Conservation (phyloP, 495 filamentous ascomycete genomes). For the Podospora didyma region DNA sequence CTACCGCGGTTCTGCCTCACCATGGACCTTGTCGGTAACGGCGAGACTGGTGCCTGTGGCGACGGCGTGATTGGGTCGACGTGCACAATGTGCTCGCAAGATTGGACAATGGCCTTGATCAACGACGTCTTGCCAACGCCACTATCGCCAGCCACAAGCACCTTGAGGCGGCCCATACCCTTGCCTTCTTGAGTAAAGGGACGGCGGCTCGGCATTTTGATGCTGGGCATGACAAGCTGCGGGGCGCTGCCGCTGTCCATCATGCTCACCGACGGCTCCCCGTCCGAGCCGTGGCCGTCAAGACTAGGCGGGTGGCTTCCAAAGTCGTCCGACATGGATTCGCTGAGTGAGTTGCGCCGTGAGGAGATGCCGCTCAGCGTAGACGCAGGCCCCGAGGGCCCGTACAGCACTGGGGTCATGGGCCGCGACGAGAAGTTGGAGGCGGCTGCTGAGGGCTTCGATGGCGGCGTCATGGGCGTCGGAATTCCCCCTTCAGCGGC, state of each 20-base stretch:
- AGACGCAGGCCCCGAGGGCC: slow-evolving; percentile 47
- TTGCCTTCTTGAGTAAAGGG: slow-evolving; percentile 89
- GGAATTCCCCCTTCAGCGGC: not conserved
- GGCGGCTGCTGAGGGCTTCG: slow-evolving; percentile 7
- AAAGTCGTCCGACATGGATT: slow-evolving; percentile 48
- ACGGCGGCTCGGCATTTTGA: slow-evolving; percentile 87
- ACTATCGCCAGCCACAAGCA: slow-evolving; percentile 79
- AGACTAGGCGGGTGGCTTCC: slow-evolving; percentile 41
- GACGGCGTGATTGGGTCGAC: slow-evolving; percentile 68
- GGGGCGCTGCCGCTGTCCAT: slow-evolving; percentile 58
- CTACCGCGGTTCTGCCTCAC: slow-evolving; percentile 13
- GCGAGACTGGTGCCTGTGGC: no score
- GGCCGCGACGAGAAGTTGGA: slow-evolving; percentile 43
- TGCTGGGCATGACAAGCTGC: slow-evolving; percentile 96
- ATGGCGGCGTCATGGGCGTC: slow-evolving; percentile 3
- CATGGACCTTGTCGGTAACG: slow-evolving; percentile 5
- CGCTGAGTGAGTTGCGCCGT: slow-evolving; percentile 48
- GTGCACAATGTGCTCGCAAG: slow-evolving; percentile 95
- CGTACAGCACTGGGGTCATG: slow-evolving; percentile 52
- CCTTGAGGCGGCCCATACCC: slow-evolving; percentile 78
- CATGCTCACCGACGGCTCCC: slow-evolving; percentile 23
- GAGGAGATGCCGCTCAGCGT: slow-evolving; percentile 47
- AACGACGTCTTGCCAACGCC: slow-evolving; percentile 87
- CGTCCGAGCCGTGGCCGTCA: slow-evolving; percentile 2
- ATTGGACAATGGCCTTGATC: slow-evolving; percentile 89